Evolutionary conservation across 1,284 basidiomycete species (phyloP).

Genomic region (Phylloporus gajari): DNA sequence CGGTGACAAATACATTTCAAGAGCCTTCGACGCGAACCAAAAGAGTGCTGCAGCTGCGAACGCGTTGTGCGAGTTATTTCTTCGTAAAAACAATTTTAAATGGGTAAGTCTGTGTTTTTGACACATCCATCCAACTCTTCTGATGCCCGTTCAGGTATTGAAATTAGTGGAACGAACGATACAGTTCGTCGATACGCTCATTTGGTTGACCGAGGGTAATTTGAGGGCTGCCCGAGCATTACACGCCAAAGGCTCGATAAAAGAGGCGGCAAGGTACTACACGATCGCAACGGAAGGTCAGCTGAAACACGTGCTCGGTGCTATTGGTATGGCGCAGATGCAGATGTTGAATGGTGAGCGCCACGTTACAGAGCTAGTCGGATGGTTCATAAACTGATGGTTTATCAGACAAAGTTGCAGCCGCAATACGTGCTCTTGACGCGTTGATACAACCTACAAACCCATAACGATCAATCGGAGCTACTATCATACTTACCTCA

Average conservation of each 20-base stretch:
- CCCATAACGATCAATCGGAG: slow-evolving; percentile 77
- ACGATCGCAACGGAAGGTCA: slow-evolving; percentile 79
- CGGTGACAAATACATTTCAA: slow-evolving; percentile 76
- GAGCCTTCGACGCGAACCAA: slow-evolving; percentile 81
- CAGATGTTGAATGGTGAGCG: slow-evolving; percentile 80
- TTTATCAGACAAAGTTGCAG: slow-evolving; percentile 73
- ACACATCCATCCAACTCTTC: not conserved
- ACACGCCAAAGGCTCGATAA: slow-evolving; percentile 71
- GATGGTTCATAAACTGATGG: not conserved
- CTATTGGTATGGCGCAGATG: slow-evolving; percentile 87
- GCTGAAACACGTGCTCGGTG: slow-evolving; percentile 79
- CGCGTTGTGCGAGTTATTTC: slow-evolving; percentile 78
- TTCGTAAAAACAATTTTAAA: slow-evolving; percentile 71
- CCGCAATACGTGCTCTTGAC: slow-evolving; percentile 89
- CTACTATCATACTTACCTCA: slow-evolving; percentile 88
- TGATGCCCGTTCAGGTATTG: slow-evolving; percentile 64
- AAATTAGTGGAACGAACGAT: slow-evolving; percentile 93
- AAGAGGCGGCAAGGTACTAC: slow-evolving; percentile 79
- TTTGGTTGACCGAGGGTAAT: slow-evolving; percentile 82
- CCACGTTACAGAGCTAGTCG: not conserved
- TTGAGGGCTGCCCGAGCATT: slow-evolving; percentile 81
- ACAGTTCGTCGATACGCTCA: slow-evolving; percentile 89
- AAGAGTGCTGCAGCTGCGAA: slow-evolving; percentile 82
- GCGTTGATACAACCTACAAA: slow-evolving; percentile 76
- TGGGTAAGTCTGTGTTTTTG: slow-evolving; percentile 50